Conservation (phyloP, 805 yeast species). For the Teunomyces kruisii region DNA sequence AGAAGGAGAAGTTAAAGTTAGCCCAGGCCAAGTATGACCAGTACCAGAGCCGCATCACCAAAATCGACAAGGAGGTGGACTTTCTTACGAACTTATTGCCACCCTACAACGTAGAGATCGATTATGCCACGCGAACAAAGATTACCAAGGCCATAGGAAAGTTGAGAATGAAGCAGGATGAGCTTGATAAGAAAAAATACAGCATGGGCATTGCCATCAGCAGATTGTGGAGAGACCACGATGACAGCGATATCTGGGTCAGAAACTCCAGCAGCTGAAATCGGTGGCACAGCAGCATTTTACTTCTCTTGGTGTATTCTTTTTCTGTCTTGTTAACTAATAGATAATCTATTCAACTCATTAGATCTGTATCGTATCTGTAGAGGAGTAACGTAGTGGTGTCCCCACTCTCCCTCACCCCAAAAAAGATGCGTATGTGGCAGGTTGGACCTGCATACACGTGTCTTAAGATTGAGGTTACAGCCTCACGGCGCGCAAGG, state of each 20-base stretch:
- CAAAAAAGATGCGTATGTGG: too few relatives aligned
- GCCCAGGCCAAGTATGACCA: constrained; percentile 38
- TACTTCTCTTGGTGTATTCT: constrained; percentile 1
- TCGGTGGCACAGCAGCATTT: not conserved
- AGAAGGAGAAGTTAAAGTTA: constrained; percentile 10
- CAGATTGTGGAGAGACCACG: constrained; percentile 43
- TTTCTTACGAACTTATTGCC: constrained; percentile 41
- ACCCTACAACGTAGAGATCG: constrained; percentile 44
- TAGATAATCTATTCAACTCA: too few relatives aligned
- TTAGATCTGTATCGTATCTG: too few relatives aligned
- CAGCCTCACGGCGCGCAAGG: too few relatives aligned
- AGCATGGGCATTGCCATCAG: constrained; percentile 41
- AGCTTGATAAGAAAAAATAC: constrained; percentile 41
- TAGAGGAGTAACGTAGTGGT: too few relatives aligned
- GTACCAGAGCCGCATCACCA: constrained; percentile 29
- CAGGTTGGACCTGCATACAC: too few relatives aligned
- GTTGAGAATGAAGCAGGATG: constrained; percentile 39
- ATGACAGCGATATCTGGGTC: constrained; percentile 45
- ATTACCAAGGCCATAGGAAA: constrained; percentile 41
- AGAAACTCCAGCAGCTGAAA: constrained; percentile 25
- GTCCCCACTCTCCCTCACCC: too few relatives aligned
- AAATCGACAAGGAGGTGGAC: constrained; percentile 40
- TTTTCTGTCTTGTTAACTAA: not conserved
- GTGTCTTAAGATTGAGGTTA: too few relatives aligned
- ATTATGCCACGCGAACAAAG: constrained; percentile 40